phyloP scores from a whole-genome alignment of 495 filamentous ascomycete genomes.

The Bryoglossum gracile region DNA sequence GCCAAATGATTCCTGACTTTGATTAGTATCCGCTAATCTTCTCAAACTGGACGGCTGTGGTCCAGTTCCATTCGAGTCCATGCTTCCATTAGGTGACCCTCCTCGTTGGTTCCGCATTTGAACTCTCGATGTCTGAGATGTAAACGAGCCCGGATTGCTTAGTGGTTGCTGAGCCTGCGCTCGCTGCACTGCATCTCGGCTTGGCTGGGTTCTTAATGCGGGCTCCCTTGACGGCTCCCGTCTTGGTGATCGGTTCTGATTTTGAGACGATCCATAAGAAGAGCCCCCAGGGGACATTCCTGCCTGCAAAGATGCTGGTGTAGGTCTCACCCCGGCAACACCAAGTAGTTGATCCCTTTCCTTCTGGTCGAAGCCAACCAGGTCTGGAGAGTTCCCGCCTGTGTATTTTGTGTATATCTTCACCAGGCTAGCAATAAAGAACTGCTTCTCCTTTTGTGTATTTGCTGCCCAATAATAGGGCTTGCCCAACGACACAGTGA shows the following conservation, averaged over 20 bases:
- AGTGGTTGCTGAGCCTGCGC: constrained; percentile 22
- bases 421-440: constrained; percentile 88
- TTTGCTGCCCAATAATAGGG: constrained; percentile 96
- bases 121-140: constrained; percentile 25
- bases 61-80: constrained; percentile 33
- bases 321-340: constrained; percentile 8
- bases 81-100: constrained; percentile 36
- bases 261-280: constrained; percentile 21
- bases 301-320: constrained; percentile 5
- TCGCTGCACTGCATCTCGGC: constrained; percentile 40
- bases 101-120: constrained; percentile 24
- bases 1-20: constrained; percentile 49
- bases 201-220: constrained; percentile 34
- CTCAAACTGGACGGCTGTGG: constrained; percentile 37
- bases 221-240: constrained; percentile 39
- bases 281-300: not conserved
- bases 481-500: constrained; percentile 83
- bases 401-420: constrained; percentile 98
- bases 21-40: constrained; percentile 40
- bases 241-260: constrained; percentile 29
- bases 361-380: constrained; percentile 73
- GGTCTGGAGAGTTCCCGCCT: constrained; percentile 68
- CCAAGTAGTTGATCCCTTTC: constrained; percentile 53
- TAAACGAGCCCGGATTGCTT: constrained; percentile 17
- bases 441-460: constrained; percentile 91